Conservation (phyloP, 169 alveolate species). For the Eimeria sp. region DNA sequence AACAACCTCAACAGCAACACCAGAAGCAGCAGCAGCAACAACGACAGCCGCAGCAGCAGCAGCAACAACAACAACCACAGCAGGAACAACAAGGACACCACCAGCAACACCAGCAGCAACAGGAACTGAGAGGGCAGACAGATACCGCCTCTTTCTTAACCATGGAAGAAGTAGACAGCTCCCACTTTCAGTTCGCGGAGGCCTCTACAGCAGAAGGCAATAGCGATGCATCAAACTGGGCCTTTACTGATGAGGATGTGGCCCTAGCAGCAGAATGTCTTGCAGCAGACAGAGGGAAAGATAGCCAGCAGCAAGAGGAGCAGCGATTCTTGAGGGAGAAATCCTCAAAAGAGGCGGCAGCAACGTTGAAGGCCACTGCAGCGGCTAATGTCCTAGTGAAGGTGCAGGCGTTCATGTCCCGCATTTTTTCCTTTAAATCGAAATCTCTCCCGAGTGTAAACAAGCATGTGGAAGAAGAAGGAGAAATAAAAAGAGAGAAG, state of each 20-base stretch:
- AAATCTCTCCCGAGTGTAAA: neutral
- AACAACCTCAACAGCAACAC: too few relatives aligned
- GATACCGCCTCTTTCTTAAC: neutral
- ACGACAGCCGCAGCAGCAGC: too few relatives aligned
- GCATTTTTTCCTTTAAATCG: neutral
- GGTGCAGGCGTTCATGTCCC: neutral
- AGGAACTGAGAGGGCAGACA: neutral
- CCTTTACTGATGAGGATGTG: neutral
- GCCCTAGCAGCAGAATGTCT: neutral
- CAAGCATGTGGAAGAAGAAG: too few relatives aligned
- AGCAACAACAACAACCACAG: too few relatives aligned
- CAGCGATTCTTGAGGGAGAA: neutral
- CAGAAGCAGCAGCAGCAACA: too few relatives aligned
- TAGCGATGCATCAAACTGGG: neutral
- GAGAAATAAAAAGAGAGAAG: neutral
- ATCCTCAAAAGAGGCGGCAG: neutral
- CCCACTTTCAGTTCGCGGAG: neutral
- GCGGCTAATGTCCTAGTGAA: neutral
- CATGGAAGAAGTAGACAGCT: neutral
- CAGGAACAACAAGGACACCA: too few relatives aligned
- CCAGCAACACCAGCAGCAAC: slow-evolving; percentile 28
- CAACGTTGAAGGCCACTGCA: neutral
- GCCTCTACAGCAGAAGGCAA: neutral
- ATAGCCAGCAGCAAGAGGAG: neutral
- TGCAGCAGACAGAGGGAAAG: neutral